These are phyloP conservation scores for Parafenestella ontariensis DNA, from an alignment of 2,329 filamentous ascomycete species.

Conservation along the genomic window DNA sequence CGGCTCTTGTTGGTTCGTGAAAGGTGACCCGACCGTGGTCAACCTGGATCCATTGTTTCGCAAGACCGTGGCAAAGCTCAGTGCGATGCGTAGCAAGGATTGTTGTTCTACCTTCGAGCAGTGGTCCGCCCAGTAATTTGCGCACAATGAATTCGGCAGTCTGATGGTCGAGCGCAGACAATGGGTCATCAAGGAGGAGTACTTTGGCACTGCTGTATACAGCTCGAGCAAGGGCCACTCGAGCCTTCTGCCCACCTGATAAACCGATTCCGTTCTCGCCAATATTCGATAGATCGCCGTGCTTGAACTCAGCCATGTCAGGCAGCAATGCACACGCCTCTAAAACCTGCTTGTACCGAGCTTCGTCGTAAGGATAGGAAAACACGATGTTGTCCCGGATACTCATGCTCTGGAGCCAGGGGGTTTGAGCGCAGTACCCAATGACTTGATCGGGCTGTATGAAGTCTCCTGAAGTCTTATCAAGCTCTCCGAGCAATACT, in stretches of 20 bases:
- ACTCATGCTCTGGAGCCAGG: conserved; percentile 74
- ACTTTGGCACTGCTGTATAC: conserved; percentile 64
- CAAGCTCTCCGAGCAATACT: conserved; percentile 66
- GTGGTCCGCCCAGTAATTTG: conserved; percentile 62
- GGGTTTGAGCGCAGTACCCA: conserved; percentile 70
- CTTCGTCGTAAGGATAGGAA: conserved; percentile 71
- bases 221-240: conserved; percentile 67
- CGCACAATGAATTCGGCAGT: conserved; percentile 68
- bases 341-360: conserved; percentile 71
- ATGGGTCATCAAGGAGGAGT: conserved; percentile 65
- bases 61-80: conserved; percentile 75
- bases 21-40: conserved; percentile 62
- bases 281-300: conserved; percentile 68
- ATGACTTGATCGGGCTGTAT: conserved; percentile 63
- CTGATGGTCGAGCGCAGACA: conserved; percentile 68
- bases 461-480: conserved; percentile 59
- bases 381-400: conserved; percentile 74
- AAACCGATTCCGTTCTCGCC: conserved; percentile 68
- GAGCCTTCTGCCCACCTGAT: conserved; percentile 67
- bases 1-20: conserved; percentile 52
- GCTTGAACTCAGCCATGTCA: conserved; percentile 68
- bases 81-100: conserved; percentile 71
- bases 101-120: conserved; percentile 62
- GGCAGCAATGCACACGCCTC: conserved; percentile 68
- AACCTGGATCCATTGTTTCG: conserved; percentile 76